These are phyloP conservation scores for Hypoxylon sp. DNA, from an alignment of 2,329 filamentous ascomycete species.

Conservation along the genomic window DNA sequence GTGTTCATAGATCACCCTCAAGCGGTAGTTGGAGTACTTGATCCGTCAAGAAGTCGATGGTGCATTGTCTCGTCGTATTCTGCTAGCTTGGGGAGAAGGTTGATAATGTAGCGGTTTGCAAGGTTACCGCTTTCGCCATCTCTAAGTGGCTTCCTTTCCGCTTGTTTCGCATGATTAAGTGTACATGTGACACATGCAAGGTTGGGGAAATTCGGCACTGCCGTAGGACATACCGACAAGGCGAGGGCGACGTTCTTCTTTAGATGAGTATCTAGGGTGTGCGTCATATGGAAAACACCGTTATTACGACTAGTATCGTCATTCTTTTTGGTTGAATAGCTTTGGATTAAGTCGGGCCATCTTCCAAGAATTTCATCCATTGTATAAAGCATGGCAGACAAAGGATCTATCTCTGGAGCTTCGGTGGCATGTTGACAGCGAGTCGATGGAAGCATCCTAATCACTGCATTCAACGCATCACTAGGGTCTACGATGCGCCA, in stretches of 20 bases:
- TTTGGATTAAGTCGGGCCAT: slow-evolving; percentile 4
- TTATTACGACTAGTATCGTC: background rate
- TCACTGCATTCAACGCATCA: slow-evolving; percentile 4
- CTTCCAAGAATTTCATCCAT: slow-evolving; percentile 12
- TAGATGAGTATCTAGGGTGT: slow-evolving; percentile 1
- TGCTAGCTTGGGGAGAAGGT: slow-evolving; percentile 3
- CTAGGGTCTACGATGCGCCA: slow-evolving; percentile 13
- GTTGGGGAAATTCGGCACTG: background rate
- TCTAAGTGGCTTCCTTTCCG: background rate
- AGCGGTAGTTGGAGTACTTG: background rate
- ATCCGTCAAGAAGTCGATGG: slow-evolving; percentile 1
- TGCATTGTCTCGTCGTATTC: background rate
- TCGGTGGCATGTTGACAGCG: background rate
- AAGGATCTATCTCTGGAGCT: background rate
- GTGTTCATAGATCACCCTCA: background rate
- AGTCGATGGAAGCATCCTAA: slow-evolving; percentile 9
- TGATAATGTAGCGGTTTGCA: slow-evolving; percentile 7
- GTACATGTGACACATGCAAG: background rate
- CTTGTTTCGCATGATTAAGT: background rate
- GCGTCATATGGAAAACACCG: slow-evolving; percentile 2
- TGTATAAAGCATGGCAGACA: slow-evolving; percentile 3
- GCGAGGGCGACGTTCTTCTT: slow-evolving; percentile 12
- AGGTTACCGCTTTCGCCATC: slow-evolving; percentile 3
- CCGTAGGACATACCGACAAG: slow-evolving; percentile 7
- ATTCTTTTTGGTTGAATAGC: background rate